Conservation (phyloP, 257 asterid genomes). For the Cruciata laevipes region DNA sequence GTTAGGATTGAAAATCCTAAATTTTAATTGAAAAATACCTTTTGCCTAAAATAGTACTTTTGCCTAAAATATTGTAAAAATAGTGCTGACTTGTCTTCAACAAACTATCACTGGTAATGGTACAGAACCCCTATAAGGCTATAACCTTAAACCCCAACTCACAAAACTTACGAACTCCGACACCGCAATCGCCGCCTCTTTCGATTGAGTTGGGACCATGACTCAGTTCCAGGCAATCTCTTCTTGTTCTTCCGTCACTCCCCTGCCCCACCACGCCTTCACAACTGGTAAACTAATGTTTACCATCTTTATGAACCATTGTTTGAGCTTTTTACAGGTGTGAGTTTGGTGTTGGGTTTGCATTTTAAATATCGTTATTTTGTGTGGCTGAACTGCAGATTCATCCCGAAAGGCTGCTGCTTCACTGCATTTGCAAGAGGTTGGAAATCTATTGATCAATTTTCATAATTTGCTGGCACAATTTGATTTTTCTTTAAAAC, state of each 20-base stretch:
- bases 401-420: conserved; percentile 26
- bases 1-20: too few relatives aligned
- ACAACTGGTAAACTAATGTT: conserved; percentile 31
- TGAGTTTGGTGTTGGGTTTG: neutral
- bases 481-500: neutral
- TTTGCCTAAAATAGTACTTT: too few relatives aligned
- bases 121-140: neutral
- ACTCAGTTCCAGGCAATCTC: conserved; percentile 53
- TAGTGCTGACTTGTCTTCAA: too few relatives aligned
- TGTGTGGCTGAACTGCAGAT: conserved; percentile 22
- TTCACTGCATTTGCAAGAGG: conserved; percentile 35
- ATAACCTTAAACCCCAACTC: neutral
- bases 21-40: too few relatives aligned
- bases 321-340: too few relatives aligned
- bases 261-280: conserved; percentile 26
- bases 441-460: conserved; percentile 9
- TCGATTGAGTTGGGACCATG: conserved; percentile 23
- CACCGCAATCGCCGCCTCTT: neutral
- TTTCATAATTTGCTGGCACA: neutral
- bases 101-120: too few relatives aligned
- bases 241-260: conserved; percentile 41
- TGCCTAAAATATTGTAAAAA: too few relatives aligned
- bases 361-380: neutral
- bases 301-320: neutral
- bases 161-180: neutral